Evolutionary conservation across 768 basidiomycete genomes (phyloP), one percentile per base, ranked within the genome.

Genomic region (Suillus decipiens): DNA sequence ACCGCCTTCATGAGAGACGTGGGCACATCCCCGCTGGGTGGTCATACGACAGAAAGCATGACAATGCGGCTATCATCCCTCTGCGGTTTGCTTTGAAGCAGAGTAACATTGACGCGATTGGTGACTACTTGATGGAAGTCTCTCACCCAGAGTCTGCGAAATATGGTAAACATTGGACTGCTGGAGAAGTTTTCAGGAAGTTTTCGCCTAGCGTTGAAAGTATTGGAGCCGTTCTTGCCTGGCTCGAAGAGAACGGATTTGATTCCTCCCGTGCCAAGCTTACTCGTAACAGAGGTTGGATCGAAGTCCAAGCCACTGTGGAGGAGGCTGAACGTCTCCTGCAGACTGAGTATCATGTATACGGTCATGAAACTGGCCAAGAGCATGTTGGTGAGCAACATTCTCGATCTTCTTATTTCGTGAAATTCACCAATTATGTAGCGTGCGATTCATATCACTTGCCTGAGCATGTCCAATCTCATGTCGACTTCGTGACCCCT

Each of bases 101-200:
- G 66, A 70, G 71, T 47, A 82, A 85, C 62, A 71, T 84, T 54
- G 71, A 81, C 45, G 75, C 72, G 5, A 69, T 86, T 55, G 82
- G 83, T 66, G 77, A 77, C 9, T 73, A 80, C 53, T 77, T 86
- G 19, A 70, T 78, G 66, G 78, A 78, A 39, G 80, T 86, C 22
- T 80, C 84, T 2, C 79, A 85, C 61, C 84, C 84, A 3, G 78
- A 80, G 28, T 85, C 84, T 1, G 75, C 75, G 7, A 75, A 74
- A 66, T 86, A 84, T 65, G 83, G 84, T 15, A 72, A 80, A 61
- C 84, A 86, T 67, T 84, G 81, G 78, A 71, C 77, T 6, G 70
- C 84, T 5, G 75, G 73, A 2, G 68, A 81, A 59, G 76, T 85
- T 33, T 76, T 79, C 5, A 72, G 77, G 19, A 75, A 77, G 11